These are phyloP conservation scores for Mycena galopus DNA, from an alignment of 768 basidiomycete genomes.

Conservation along the genomic window DNA sequence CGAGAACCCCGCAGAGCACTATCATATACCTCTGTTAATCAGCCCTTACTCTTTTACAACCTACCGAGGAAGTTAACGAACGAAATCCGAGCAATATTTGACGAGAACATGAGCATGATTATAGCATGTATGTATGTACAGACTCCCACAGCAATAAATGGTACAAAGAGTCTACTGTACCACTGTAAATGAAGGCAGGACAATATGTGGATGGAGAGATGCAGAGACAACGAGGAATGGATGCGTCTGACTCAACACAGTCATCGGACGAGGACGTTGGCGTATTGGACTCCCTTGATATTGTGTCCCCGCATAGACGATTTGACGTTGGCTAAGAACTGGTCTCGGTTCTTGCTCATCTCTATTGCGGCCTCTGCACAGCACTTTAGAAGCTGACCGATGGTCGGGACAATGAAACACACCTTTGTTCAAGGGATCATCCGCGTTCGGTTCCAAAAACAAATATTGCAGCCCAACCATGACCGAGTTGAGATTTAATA, in stretches of 20 bases:
- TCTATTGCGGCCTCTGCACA: constrained; percentile 93
- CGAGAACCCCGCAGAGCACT: constrained; percentile 80
- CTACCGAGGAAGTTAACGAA: constrained; percentile 84
- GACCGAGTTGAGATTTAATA: constrained; percentile 96
- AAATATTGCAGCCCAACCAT: constrained; percentile 99
- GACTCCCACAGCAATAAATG: constrained; percentile 35
- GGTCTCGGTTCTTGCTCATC: constrained; percentile 88
- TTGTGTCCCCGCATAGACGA: constrained; percentile 85
- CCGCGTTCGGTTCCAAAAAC: constrained; percentile 98
- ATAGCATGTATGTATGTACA: constrained; percentile 36
- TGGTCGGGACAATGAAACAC: constrained; percentile 39
- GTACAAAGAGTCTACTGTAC: constrained; percentile 39
- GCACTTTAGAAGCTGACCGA: background rate
- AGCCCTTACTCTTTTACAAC: constrained; percentile 94
- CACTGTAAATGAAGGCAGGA: constrained; percentile 34
- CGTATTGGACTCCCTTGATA: constrained; percentile 85
- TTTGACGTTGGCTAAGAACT: constrained; percentile 89
- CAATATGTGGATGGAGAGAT: constrained; percentile 43
- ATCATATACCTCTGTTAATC: constrained; percentile 92
- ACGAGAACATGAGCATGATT: constrained; percentile 29
- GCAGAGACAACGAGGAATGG: constrained; percentile 43
- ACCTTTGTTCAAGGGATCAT: constrained; percentile 99
- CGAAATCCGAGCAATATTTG: background rate
- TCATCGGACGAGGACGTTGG: constrained; percentile 73
- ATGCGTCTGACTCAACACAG: constrained; percentile 21